These are phyloP conservation scores for Salisapilia sapeloensis DNA, from an alignment of 352 stramenopile genomes.

Conservation along the genomic window DNA sequence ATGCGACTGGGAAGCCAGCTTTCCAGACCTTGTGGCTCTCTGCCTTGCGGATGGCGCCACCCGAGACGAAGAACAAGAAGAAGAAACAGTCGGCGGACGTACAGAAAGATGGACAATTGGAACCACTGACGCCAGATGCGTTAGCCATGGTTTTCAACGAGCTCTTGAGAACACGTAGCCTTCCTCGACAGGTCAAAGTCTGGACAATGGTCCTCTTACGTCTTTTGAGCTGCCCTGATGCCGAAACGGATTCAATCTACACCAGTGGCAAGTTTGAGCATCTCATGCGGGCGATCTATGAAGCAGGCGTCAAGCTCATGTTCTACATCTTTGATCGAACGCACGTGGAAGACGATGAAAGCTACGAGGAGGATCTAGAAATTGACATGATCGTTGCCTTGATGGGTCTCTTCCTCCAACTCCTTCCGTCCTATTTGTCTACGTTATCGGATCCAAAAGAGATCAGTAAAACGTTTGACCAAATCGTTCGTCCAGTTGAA, in stretches of 20 bases:
- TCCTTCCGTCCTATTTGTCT: conserved; percentile 25
- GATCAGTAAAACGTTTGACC: conserved; percentile 8
- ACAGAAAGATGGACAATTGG: background rate
- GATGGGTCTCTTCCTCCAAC: conserved; percentile 36
- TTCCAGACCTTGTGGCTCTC: background rate
- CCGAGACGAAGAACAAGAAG: conserved; percentile 2
- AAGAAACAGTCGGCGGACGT: background rate
- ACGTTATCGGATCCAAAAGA: conserved; percentile 7
- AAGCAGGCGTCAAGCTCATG: conserved; percentile 27
- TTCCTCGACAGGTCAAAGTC: conserved; percentile 33
- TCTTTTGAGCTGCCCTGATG: conserved; percentile 10
- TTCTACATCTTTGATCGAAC: conserved; percentile 56
- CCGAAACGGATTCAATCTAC: conserved; percentile 9
- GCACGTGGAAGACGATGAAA: conserved; percentile 50
- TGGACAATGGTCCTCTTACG: conserved; percentile 46
- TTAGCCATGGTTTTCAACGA: conserved; percentile 22
- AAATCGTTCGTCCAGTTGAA: conserved; percentile 16
- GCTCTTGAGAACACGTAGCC: conserved; percentile 25
- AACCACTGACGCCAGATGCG: conserved; percentile 9
- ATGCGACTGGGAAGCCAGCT: background rate
- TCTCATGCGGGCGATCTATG: conserved; percentile 5
- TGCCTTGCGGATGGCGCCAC: background rate
- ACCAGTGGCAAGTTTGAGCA: conserved; percentile 3
- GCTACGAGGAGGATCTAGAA: conserved; percentile 58
- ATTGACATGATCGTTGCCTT: conserved; percentile 40